These are phyloP conservation scores for Chimonanthus salicifolius DNA, from an alignment of 164 flowering plant species.

Conservation along the genomic window DNA sequence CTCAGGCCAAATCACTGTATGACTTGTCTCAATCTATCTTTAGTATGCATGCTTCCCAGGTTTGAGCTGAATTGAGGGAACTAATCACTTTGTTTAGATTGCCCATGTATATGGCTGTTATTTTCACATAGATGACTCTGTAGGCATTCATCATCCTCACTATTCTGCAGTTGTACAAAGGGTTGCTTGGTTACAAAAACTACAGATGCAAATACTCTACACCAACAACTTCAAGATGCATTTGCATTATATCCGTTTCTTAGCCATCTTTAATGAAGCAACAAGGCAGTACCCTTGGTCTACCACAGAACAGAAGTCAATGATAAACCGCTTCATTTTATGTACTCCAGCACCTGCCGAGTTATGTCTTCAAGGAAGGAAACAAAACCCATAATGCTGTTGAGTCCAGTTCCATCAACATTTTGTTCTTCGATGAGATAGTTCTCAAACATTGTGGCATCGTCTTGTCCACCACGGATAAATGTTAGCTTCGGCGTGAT, in stretches of 20 bases:
- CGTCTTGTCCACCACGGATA: constrained; percentile 84
- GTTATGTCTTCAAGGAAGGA: constrained; percentile 81
- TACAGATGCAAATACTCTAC: neutral
- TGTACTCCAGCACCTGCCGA: constrained; percentile 61
- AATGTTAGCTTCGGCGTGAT: constrained; percentile 86
- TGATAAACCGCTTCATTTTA: constrained; percentile 34
- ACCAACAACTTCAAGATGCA: neutral
- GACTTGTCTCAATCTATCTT: too few relatives aligned
- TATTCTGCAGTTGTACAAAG: neutral
- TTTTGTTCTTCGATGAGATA: constrained; percentile 95
- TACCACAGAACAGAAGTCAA: neutral
- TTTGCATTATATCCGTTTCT: neutral
- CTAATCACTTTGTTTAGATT: too few relatives aligned
- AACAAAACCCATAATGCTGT: constrained; percentile 78
- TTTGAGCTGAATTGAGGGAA: too few relatives aligned
- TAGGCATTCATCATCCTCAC: too few relatives aligned
- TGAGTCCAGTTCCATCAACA: constrained; percentile 80
- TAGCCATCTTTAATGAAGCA: neutral
- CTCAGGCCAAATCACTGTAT: too few relatives aligned
- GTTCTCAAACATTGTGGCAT: constrained; percentile 78
- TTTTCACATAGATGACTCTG: too few relatives aligned
- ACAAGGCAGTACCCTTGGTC: neutral
- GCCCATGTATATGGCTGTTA: too few relatives aligned
- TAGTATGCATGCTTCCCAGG: too few relatives aligned
- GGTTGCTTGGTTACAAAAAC: neutral